Percentiles rank a stretch among this genome's conserved stretches.
Conservation (phyloP, 495 filamentous ascomycete genomes). For the Neurospora sp. region DNA sequence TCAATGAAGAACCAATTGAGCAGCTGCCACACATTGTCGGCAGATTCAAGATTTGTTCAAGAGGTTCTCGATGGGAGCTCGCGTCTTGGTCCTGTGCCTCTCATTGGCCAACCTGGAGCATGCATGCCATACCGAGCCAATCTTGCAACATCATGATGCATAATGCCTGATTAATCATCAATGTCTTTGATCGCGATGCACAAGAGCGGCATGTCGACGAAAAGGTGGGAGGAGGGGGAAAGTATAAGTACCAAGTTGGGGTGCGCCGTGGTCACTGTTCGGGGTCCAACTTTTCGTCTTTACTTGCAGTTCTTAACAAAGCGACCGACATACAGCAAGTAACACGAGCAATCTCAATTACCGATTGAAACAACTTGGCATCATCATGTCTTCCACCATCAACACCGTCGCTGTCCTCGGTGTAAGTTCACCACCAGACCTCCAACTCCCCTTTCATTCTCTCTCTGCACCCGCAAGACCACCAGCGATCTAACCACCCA, state of each 20-base stretch:
- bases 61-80: neutral
- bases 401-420: slow-evolving; percentile 43
- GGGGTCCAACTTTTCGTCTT: neutral
- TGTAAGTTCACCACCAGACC: slow-evolving; percentile 22
- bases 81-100: neutral
- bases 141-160: neutral
- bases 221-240: neutral
- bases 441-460: neutral
- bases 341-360: neutral
- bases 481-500: neutral
- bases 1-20: neutral
- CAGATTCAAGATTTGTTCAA: neutral
- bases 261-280: neutral
- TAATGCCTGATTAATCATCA: neutral
- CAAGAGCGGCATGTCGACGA: neutral
- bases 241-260: neutral
- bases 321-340: neutral
- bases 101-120: neutral
- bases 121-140: neutral
- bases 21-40: neutral
- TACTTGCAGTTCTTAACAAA: no score
- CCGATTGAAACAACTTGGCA: neutral
- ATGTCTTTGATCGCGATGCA: neutral
- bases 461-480: neutral
- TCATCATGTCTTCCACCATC: slow-evolving; percentile 32